Evolutionary conservation across 2,329 filamentous ascomycete genomes (phyloP).

Genomic region (Hymenoscyphus scutula): DNA sequence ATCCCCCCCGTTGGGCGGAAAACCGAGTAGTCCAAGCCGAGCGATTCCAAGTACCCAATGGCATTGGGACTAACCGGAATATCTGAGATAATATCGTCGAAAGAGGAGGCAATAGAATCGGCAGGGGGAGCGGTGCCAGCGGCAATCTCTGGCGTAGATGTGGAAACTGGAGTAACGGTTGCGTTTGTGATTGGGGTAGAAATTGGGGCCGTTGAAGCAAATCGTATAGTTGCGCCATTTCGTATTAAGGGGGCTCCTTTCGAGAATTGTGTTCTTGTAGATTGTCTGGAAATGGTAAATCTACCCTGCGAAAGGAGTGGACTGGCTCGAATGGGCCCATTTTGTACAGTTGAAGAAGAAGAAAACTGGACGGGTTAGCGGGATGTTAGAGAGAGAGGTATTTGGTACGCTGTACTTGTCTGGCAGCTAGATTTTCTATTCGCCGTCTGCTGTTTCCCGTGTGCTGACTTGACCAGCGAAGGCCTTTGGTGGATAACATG

Average conservation of each 20-base stretch:
- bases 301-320: slow-evolving; percentile 27
- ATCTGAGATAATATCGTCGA: slow-evolving; percentile 8
- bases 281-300: slow-evolving; percentile 21
- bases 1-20: slow-evolving; percentile 73
- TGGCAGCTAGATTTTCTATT: slow-evolving; percentile 40
- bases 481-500: slow-evolving; percentile 56
- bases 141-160: slow-evolving; percentile 15
- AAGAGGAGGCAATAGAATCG: not conserved
- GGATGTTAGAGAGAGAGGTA: not conserved
- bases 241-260: slow-evolving; percentile 25
- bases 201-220: slow-evolving; percentile 26
- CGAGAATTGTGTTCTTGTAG: slow-evolving; percentile 20
- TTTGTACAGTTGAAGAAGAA: slow-evolving; percentile 30
- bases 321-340: slow-evolving; percentile 28
- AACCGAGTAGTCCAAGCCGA: slow-evolving; percentile 80
- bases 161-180: not conserved
- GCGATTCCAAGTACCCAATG: slow-evolving; percentile 76
- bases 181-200: not conserved
- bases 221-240: slow-evolving; percentile 29
- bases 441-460: slow-evolving; percentile 37
- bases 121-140: slow-evolving; percentile 11
- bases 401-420: slow-evolving; percentile 27
- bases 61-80: slow-evolving; percentile 47
- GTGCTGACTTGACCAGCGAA: slow-evolving; percentile 47
- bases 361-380: slow-evolving; percentile 34